Evolutionary conservation across 495 filamentous ascomycete species (phyloP), one percentile per base, ranked within the genome.

Genomic region (Rhypophila decipiens): DNA sequence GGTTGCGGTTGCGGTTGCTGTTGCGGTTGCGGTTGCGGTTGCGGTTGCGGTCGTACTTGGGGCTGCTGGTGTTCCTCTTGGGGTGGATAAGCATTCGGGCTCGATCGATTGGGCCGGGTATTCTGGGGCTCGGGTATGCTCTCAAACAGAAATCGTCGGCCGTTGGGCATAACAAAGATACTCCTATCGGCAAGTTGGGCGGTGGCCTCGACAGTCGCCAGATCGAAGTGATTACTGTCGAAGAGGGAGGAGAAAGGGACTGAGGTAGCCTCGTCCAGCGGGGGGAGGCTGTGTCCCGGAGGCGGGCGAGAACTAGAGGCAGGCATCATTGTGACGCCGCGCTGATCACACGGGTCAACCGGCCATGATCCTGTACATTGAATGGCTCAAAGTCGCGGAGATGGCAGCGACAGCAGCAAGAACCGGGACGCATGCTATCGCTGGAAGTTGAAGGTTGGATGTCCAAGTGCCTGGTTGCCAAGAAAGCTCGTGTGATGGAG

Each of bases 221-320:
- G 54, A 46, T 66, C 58, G 18, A 66, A 64, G 46, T 51, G 54
- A 50, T 37, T 44, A 39, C 46, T 56, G 38, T 55, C 51, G 47
- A 65, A 59, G 35, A 65, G 60, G 13, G 57, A 51, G 40, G 62
- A 65, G 44, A 65, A 58, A 24, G 60, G 62, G 4, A 51, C 51
- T 3, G 36, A 35, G 12, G 55, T 50, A n/a, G 56, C 54, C 39
- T 59, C 58, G 39, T 51, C 40, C 46, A 64, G 47, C 7, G 58
- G 33, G 17, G 58, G 58, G 33, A 64, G 52, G 57, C 49, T 53
- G 42, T 49, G 49, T 29, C 36, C 13, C 18, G 54, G 43, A 46
- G 52, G 33, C 47, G 47, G 18, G 31, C 53, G 45, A 36, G 53
- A 55, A 38, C 53, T 51, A 44, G 54, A 52, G 39, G 58, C 55